phyloP scores from a whole-genome alignment of 2,329 filamentous ascomycete genomes.

The Graphium sp. region DNA sequence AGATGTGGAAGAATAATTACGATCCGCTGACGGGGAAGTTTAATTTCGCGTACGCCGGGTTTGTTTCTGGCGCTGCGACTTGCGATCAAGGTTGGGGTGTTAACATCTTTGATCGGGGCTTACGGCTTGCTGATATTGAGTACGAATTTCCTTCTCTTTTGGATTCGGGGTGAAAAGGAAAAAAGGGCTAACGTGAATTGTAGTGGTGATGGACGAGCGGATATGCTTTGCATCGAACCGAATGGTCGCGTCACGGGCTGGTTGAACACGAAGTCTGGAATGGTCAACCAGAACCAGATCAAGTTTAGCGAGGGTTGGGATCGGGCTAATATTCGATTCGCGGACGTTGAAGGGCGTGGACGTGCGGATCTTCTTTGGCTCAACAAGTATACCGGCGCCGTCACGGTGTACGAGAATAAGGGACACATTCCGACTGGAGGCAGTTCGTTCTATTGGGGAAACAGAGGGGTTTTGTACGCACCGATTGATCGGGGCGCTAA shows the following conservation, averaged over 20 bases:
- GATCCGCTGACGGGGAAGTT: too few relatives aligned
- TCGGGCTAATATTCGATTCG: constrained; percentile 17
- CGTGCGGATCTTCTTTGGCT: constrained; percentile 15
- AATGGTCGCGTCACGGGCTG: constrained; percentile 11
- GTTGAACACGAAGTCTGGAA: constrained; percentile 8
- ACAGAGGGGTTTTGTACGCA: background rate
- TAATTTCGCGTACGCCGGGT: too few relatives aligned
- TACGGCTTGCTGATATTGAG: constrained; percentile 15
- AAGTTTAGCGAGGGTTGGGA: constrained; percentile 13
- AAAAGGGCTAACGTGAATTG: constrained; percentile 3
- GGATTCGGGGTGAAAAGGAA: background rate
- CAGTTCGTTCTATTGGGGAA: background rate
- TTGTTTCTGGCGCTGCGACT: background rate
- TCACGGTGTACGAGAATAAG: constrained; percentile 14
- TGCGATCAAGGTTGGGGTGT: constrained; percentile 11
- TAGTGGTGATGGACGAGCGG: constrained; percentile 11
- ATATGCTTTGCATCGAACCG: constrained; percentile 15
- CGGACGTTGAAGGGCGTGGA: constrained; percentile 20
- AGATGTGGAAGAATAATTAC: constrained; percentile 1
- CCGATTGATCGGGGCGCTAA: constrained; percentile 7
- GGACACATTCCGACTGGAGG: constrained; percentile 5
- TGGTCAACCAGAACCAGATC: constrained; percentile 10
- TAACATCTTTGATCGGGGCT: constrained; percentile 11
- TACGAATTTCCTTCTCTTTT: background rate
- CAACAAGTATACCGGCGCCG: constrained; percentile 17